phyloP scores from a whole-genome alignment of 306 rosid species.

The Prinsepia uniflora region DNA sequence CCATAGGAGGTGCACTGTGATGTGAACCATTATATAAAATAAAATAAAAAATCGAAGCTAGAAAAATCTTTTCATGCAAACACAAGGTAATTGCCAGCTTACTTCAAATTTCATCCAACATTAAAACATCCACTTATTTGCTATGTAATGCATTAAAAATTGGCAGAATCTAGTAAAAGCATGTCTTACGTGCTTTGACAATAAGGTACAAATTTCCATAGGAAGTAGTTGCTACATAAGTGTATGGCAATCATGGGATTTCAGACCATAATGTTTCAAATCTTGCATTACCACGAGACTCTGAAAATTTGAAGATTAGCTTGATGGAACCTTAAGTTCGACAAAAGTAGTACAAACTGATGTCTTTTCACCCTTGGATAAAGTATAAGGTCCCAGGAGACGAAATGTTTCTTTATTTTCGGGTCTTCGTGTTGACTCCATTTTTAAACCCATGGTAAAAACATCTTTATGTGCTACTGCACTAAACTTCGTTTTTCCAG shows the following conservation, averaged over 20 bases:
- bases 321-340: not conserved
- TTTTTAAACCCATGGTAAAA: not conserved
- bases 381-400: not conserved
- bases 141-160: not conserved
- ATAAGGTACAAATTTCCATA: not conserved
- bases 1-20: not conserved
- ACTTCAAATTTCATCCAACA: not conserved
- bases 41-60: not conserved
- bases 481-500: not conserved
- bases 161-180: not conserved
- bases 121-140: not conserved
- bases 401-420: too few species aligned
- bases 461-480: not conserved
- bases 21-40: not conserved
- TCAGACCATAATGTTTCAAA: not conserved
- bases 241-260: too few species aligned
- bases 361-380: not conserved
- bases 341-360: not conserved
- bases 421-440: not conserved
- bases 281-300: not conserved
- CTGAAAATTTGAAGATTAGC: not conserved
- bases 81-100: not conserved
- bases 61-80: not conserved
- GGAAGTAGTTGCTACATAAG: not conserved
- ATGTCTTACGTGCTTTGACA: conserved; percentile 3